These are phyloP conservation scores for Eucalyptus polybractea DNA, from an alignment of 345 rosid species.

Conservation along the genomic window DNA sequence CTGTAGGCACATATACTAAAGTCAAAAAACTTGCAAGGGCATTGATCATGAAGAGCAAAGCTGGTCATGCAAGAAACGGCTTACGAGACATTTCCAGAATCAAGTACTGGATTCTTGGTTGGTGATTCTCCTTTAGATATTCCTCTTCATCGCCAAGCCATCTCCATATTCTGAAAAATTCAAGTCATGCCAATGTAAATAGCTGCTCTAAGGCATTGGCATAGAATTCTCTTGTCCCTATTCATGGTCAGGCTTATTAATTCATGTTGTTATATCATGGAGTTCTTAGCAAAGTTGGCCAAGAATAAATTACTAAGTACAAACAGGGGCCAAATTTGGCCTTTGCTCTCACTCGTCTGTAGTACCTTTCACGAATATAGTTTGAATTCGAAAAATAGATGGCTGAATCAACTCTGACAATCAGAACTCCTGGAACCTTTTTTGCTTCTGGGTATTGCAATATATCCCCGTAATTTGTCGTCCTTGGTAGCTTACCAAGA, in stretches of 20 bases:
- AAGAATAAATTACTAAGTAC: neutral
- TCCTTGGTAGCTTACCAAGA: conserved; percentile 66
- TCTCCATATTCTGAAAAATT: conserved; percentile 47
- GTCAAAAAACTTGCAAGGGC: neutral
- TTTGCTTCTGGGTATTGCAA: conserved; percentile 67
- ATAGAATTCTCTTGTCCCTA: neutral
- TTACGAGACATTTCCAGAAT: conserved; percentile 76
- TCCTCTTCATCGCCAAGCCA: conserved; percentile 72
- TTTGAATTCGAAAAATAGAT: conserved; percentile 82
- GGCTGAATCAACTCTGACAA: conserved; percentile 74
- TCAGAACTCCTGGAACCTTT: conserved; percentile 49
- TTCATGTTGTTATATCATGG: neutral
- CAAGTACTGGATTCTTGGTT: conserved; percentile 39
- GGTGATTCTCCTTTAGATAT: conserved; percentile 5
- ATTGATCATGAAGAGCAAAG: neutral
- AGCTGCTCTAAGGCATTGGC: neutral
- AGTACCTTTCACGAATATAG: conserved; percentile 58
- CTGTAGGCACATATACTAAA: conserved; percentile 9
- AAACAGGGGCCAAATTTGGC: neutral
- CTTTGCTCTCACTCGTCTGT: neutral
- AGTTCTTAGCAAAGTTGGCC: neutral
- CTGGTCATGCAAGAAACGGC: neutral
- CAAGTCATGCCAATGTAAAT: neutral
- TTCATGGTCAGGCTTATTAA: neutral
- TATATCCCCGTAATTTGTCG: conserved; percentile 52